Evolutionary conservation across 441 rosid species (phyloP), one percentile per base, ranked within the genome.

Genomic region (Pelargonium fulgidum): DNA sequence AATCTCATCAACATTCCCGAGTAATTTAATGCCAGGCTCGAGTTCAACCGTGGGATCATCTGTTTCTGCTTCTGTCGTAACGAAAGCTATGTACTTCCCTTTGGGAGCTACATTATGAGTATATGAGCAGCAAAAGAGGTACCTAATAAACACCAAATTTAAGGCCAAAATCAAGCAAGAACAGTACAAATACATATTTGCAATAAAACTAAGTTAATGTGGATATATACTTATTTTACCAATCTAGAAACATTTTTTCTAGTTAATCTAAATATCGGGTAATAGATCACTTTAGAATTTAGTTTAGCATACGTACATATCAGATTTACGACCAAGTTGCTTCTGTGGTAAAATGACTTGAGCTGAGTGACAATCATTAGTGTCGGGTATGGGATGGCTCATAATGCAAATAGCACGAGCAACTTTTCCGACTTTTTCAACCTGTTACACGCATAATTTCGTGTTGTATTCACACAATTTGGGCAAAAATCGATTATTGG

Each of bases 301-400:
- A 62, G 26, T 47, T 45, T 14, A 17, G 63, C 67, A 66, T 52
- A 16, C 80, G 45, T 82, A 86, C 89, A 86, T 88, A 77, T 88
- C 93, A 65, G 93, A 86, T 82, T 86, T 86, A 62, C 90, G 93
- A 24, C 89, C 84, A 19, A 88, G 84, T 66, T 88, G 93, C 83
- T 85, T 88, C 78, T 88, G 93, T 1, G 93, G 93, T 81, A 88
- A 81, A 73, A 88, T 88, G 76, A 86, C 85, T 73, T 88, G 93
- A n/a, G 77, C 86, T 7, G 90, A 88, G 70, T 86, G 93, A 73
- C 83, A 87, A 39, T 86, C 84, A 1, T 83, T 76, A 66, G 90
- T 85, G 74, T 79, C 79, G 56, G 88, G 92, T 66, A 87, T 83
- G n/a, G 90, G 92, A 77, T 87, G 91, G 79, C 85, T 88, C 93